phyloP scores from a whole-genome alignment of 345 rosid species.

The Euphorbia lathyris region DNA sequence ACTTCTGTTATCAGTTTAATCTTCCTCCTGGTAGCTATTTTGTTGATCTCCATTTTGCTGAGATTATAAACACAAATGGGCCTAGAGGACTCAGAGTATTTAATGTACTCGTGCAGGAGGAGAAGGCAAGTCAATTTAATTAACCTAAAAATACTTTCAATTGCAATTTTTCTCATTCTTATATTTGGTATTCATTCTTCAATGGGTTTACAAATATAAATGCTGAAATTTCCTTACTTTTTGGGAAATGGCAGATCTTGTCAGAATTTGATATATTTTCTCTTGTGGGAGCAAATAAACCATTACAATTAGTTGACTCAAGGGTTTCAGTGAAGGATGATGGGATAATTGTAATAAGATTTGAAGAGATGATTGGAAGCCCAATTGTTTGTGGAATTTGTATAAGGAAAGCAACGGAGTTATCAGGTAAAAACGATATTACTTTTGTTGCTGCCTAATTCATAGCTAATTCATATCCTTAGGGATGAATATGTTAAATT shows the following conservation, averaged over 20 bases:
- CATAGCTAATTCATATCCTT: slow-evolving; percentile 6
- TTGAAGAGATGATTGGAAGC: slow-evolving; percentile 74
- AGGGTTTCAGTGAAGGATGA: slow-evolving; percentile 67
- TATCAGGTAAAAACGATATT: slow-evolving; percentile 40
- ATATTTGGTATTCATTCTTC: background rate
- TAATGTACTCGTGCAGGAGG: slow-evolving; percentile 83
- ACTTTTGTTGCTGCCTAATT: background rate
- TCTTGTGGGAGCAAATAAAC: slow-evolving; percentile 79
- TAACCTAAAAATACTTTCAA: background rate
- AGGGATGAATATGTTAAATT: background rate
- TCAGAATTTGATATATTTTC: slow-evolving; percentile 83
- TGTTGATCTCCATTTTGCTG: slow-evolving; percentile 84
- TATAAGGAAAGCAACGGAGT: slow-evolving; percentile 64
- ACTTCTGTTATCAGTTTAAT: slow-evolving; percentile 56
- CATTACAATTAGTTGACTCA: slow-evolving; percentile 63
- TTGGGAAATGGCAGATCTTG: slow-evolving; percentile 54
- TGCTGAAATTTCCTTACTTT: slow-evolving; percentile 17
- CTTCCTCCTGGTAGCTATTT: slow-evolving; percentile 60
- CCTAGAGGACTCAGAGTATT: slow-evolving; percentile 91
- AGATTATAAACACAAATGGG: slow-evolving; percentile 78
- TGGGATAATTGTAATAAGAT: slow-evolving; percentile 52
- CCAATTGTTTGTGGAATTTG: slow-evolving; percentile 78
- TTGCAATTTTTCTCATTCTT: background rate
- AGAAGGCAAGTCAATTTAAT: slow-evolving; percentile 53
- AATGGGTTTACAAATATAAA: background rate